Evolutionary conservation across 768 basidiomycete genomes (phyloP).

Genomic region (Podaxis rugospora): DNA sequence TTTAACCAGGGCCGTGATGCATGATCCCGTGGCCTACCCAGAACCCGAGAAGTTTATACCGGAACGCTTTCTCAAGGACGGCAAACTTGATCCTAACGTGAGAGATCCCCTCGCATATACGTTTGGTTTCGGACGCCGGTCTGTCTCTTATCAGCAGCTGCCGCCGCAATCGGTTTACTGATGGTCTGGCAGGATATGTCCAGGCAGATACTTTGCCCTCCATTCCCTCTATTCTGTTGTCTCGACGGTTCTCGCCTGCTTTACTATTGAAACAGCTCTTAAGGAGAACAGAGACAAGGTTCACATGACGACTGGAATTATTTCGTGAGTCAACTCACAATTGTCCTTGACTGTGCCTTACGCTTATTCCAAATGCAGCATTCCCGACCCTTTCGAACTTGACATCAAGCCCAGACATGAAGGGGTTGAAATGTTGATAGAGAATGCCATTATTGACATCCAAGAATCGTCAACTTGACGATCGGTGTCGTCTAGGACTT

Average conservation of each 20-base stretch:
- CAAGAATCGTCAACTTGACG: neutral
- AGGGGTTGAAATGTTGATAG: constrained; percentile 11
- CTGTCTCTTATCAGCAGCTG: neutral
- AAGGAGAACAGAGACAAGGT: neutral
- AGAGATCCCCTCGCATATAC: constrained; percentile 10
- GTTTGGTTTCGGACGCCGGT: constrained; percentile 24
- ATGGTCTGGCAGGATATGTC: too few species aligned
- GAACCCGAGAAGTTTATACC: constrained; percentile 30
- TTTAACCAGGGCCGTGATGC: constrained; percentile 25
- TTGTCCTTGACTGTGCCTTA: neutral
- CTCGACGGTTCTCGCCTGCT: constrained; percentile 11
- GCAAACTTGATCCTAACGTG: constrained; percentile 13
- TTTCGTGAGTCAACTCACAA: neutral
- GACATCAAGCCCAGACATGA: constrained; percentile 19
- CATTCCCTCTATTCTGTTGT: constrained; percentile 9
- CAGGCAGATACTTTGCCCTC: constrained; percentile 6
- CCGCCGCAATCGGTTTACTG: too few species aligned
- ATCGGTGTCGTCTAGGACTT: too few species aligned
- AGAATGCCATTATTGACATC: neutral
- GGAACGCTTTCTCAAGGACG: constrained; percentile 23
- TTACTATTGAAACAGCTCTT: constrained; percentile 10
- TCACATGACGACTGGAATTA: neutral
- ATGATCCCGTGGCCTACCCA: constrained; percentile 26
- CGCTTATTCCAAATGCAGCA: neutral
- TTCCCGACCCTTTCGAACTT: constrained; percentile 18